A percentile compares a stretch with the other conserved stretches of the same genome.
These are phyloP conservation scores for Dalbergia cultrata DNA, from an alignment of 306 rosid species.

Conservation along the genomic window DNA sequence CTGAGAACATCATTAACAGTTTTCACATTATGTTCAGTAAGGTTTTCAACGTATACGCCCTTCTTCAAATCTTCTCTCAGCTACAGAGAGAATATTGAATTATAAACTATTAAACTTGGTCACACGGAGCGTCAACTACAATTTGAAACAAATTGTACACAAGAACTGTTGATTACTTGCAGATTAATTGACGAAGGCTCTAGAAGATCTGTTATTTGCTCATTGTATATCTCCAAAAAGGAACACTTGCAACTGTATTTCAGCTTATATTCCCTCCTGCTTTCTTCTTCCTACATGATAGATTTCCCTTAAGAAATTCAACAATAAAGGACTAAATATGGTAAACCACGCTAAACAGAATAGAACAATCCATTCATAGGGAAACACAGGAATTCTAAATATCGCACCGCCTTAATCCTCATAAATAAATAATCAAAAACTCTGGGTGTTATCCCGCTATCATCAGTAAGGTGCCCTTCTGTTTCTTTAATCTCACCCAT, in stretches of 20 bases:
- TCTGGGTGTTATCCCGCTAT: slow-evolving; percentile 91
- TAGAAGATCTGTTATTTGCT: slow-evolving; percentile 94
- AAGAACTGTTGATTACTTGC: slow-evolving; percentile 66
- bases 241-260: slow-evolving; percentile 95
- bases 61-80: slow-evolving; percentile 98
- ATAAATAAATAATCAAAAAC: slow-evolving; percentile 82
- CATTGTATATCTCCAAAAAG: slow-evolving; percentile 93
- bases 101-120: not conserved
- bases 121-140: slow-evolving; percentile 19
- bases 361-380: slow-evolving; percentile 19
- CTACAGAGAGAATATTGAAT: slow-evolving; percentile 56
- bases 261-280: slow-evolving; percentile 69
- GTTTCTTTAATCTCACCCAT: slow-evolving; percentile 88
- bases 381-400: slow-evolving; percentile 35
- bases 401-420: slow-evolving; percentile 71
- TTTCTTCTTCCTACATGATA: slow-evolving; percentile 79
- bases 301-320: slow-evolving; percentile 38
- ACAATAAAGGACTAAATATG: slow-evolving; percentile 16
- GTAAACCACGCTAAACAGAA: slow-evolving; percentile 21
- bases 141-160: slow-evolving; percentile 41
- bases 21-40: slow-evolving; percentile 75
- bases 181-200: slow-evolving; percentile 93
- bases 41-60: slow-evolving; percentile 94
- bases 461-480: slow-evolving; percentile 70
- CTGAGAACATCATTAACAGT: slow-evolving; percentile 81